Percentiles rank a stretch among this genome's conserved stretches.
These are phyloP conservation scores for Suhomyces bolitotheri DNA, from an alignment of 1,139 yeast genomes.

Conservation along the genomic window DNA sequence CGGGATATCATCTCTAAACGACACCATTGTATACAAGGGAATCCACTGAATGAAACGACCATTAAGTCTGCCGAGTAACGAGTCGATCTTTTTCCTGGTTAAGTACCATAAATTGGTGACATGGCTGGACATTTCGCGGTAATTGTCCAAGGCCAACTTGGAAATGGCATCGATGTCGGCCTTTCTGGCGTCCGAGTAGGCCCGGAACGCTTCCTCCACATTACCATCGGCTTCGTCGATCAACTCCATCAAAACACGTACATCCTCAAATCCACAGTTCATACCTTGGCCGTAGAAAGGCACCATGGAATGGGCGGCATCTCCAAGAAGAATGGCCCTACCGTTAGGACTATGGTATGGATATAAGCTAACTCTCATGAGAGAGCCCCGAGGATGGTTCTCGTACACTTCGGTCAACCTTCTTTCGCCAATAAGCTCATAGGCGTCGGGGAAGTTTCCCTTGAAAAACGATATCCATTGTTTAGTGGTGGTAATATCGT, in stretches of 20 bases:
- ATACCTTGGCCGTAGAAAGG: conserved; percentile 97
- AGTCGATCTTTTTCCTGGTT: conserved; percentile 68
- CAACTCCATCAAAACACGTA: conserved; percentile 60
- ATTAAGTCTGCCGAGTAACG: conserved; percentile 53
- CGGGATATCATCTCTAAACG: conserved; percentile 80
- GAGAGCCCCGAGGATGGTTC: conserved; percentile 70
- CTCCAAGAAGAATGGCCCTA: conserved; percentile 74
- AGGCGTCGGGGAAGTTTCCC: conserved; percentile 72
- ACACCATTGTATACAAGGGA: conserved; percentile 89
- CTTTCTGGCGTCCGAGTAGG: conserved; percentile 59
- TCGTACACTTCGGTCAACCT: conserved; percentile 53
- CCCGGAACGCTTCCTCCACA: conserved; percentile 52
- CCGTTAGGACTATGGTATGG: conserved; percentile 70
- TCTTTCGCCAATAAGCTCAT: conserved; percentile 61
- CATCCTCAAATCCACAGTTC: conserved; percentile 96
- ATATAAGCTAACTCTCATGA: conserved; percentile 64
- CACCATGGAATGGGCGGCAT: conserved; percentile 96
- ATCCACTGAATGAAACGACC: conserved; percentile 63
- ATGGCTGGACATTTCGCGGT: conserved; percentile 82
- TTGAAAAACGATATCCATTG: conserved; percentile 57
- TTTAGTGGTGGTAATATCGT: conserved; percentile 45
- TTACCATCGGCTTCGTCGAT: conserved; percentile 47
- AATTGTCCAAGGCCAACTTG: conserved; percentile 77
- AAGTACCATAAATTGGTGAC: conserved; percentile 68
- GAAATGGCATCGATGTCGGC: conserved; percentile 73